Percentiles rank a stretch among this genome's conserved stretches.
Evolutionary conservation across 2,329 filamentous ascomycete species (phyloP).

Genomic region (Cladosporium halotolerans): DNA sequence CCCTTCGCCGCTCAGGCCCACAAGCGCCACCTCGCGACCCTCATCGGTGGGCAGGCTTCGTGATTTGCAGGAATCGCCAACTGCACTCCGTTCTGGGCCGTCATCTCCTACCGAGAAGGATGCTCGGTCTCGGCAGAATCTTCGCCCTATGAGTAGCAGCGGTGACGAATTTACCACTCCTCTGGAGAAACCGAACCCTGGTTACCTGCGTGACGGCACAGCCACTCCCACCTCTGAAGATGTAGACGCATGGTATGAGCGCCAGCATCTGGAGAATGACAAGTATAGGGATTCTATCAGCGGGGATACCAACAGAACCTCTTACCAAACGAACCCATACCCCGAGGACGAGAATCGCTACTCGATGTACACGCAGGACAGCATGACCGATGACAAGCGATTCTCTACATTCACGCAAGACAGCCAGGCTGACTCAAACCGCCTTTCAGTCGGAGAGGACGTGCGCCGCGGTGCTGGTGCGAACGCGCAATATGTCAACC

Average conservation of each 20-base stretch:
- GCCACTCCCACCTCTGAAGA: conserved; percentile 30
- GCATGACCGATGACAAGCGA: conserved; percentile 34
- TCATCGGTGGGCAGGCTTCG: conserved; percentile 54
- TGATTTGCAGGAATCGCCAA: conserved; percentile 45
- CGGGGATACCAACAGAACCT: conserved; percentile 26
- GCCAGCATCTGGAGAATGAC: conserved; percentile 55
- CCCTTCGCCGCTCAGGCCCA: conserved; percentile 27
- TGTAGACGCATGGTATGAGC: conserved; percentile 45
- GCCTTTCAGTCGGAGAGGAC: conserved; percentile 43
- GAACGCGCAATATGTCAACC: conserved; percentile 71
- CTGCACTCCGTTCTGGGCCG: conserved; percentile 54
- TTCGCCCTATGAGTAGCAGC: conserved; percentile 45
- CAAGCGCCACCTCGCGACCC: conserved; percentile 40
- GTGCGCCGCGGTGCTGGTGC: conserved; percentile 60
- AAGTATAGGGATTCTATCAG: conserved; percentile 43
- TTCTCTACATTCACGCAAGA: conserved; percentile 28
- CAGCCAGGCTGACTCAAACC: conserved; percentile 46
- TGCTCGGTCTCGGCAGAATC: conserved; percentile 45
- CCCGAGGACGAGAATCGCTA: conserved; percentile 48
- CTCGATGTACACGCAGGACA: conserved; percentile 51
- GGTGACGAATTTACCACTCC: conserved; percentile 36
- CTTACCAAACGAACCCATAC: conserved; percentile 44
- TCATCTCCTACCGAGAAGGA: conserved; percentile 54
- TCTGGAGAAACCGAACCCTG: conserved; percentile 35
- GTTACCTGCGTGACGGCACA: conserved; percentile 40